phyloP scores from a whole-genome alignment of 2,329 filamentous ascomycete species.

The Penicillium janthinellum region DNA sequence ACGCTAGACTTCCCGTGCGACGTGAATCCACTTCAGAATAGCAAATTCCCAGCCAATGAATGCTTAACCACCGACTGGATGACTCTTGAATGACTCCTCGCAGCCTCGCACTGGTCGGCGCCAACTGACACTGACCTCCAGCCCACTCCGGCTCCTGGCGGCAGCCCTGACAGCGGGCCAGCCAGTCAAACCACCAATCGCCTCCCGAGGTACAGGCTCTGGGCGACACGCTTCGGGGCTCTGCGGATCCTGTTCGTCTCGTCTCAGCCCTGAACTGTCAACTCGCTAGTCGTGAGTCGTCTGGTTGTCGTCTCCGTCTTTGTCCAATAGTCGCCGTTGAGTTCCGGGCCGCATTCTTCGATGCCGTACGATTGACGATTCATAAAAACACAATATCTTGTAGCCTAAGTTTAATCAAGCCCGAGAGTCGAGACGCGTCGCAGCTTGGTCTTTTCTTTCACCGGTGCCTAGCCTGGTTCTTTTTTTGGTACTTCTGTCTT shows the following conservation, averaged over 20 bases:
- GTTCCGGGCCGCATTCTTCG: constrained; percentile 17
- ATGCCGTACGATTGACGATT: constrained; percentile 7
- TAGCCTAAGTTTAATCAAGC: constrained; percentile 19
- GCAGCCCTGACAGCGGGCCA: constrained; percentile 17
- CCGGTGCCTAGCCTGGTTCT: not conserved
- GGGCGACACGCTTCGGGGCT: constrained; percentile 16
- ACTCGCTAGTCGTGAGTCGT: no score
- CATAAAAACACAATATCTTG: not conserved
- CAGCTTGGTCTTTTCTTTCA: not conserved
- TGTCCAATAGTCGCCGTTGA: constrained; percentile 14
- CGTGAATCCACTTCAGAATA: not conserved
- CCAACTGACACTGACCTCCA: constrained; percentile 12
- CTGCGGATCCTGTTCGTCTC: constrained; percentile 19
- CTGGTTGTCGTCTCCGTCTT: constrained; percentile 5
- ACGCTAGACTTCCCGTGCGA: constrained; percentile 16
- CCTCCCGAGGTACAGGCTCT: constrained; percentile 5
- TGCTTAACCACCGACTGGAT: not conserved
- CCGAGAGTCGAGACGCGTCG: not conserved
- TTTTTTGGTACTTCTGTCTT: not conserved
- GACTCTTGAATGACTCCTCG: constrained; percentile 1
- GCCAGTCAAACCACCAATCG: constrained; percentile 19
- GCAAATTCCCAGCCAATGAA: not conserved
- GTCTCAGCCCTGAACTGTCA: constrained; percentile 10
- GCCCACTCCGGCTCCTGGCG: constrained; percentile 20
- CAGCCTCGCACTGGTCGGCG: constrained; percentile 11